Evolutionary conservation across 805 yeast genomes (phyloP), one percentile per base, ranked within the genome.

Genomic region (Cyberlindnera bimundalis): DNA sequence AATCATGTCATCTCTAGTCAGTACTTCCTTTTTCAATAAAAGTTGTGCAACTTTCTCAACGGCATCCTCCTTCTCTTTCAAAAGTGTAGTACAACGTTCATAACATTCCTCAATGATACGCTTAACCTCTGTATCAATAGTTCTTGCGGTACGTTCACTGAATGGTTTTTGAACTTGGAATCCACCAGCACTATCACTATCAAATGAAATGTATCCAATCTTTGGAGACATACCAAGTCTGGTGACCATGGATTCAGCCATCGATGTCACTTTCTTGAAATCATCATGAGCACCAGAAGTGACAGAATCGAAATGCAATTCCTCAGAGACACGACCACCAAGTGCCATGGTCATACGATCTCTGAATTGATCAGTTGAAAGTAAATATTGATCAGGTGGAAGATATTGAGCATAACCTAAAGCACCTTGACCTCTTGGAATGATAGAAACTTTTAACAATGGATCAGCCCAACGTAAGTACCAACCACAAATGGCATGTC

Each of bases 401-500:
- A 90, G 70, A 58, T 89, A 86, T 64, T 90, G 96, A 4, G 97
- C 96, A 61, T 90, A 89, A n/a, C 97, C 97, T 41, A 89, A 69
- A 12, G 96, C 96, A 37, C 96, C 96, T 62, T 84, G 86, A 17
- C 96, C 96, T 63, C 96, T 79, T 42, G 97, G 97, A 47, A 89
- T 86, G 52, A 89, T 89, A 16, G 95, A 84, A n/a, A 89, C 96
- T 64, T 89, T 89, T 44, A 90, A 75, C 45, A 89, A 68, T 7
- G 97, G 97, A 61, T 89, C 96, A 10, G 97, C 96, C 66, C 68
- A 79, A 65, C 80, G 76, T 58, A 89, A 71, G 59, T 70, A 87
- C 97, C 96, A 90, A 17, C 96, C 97, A 65, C 96, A 85, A 35
- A 89, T 83, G 4, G 97, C 97, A 62, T 89, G 97, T 0, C 97